These are phyloP conservation scores for Cladosporium halotolerans DNA, from an alignment of 2,329 filamentous ascomycete species.

Conservation along the genomic window DNA sequence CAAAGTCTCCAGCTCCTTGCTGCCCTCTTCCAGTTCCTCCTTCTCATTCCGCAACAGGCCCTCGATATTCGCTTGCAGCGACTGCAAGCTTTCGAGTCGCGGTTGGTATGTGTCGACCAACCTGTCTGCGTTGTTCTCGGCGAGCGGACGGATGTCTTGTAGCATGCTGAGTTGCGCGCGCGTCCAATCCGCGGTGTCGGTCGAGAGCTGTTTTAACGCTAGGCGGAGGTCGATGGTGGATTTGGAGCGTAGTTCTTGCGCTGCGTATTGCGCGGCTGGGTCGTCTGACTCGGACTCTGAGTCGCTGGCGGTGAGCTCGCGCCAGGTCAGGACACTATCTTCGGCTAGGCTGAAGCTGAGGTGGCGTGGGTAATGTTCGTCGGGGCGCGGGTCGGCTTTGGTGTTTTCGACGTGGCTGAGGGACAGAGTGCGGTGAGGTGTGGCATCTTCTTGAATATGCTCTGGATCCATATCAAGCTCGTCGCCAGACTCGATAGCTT, in stretches of 20 bases:
- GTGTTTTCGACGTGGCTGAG: conserved; percentile 38
- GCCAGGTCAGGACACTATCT: conserved; percentile 65
- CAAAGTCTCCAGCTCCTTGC: conserved; percentile 73
- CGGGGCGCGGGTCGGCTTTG: conserved; percentile 25
- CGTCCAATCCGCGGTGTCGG: conserved; percentile 52
- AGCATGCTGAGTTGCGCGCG: conserved; percentile 51
- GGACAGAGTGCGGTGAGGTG: conserved; percentile 46
- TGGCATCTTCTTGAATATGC: neutral
- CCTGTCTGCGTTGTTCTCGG: conserved; percentile 58
- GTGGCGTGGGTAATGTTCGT: conserved; percentile 62
- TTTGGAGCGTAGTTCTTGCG: conserved; percentile 38
- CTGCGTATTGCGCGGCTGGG: conserved; percentile 18
- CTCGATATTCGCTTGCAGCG: conserved; percentile 59
- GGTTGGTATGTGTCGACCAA: conserved; percentile 63
- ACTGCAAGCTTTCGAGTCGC: conserved; percentile 63
- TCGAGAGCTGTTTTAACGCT: conserved; percentile 39
- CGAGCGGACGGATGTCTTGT: conserved; percentile 49
- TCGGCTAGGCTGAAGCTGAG: conserved; percentile 71
- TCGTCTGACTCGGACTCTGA: conserved; percentile 17
- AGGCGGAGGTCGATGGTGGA: conserved; percentile 52
- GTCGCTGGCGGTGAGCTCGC: conserved; percentile 23
- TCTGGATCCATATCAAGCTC: neutral
- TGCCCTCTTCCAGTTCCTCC: conserved; percentile 59
- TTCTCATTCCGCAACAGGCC: conserved; percentile 66
- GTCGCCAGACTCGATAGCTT: neutral